Evolutionary conservation across 768 basidiomycete genomes (phyloP), one percentile per base, ranked within the genome.

Genomic region (Tulasnella sp.): DNA sequence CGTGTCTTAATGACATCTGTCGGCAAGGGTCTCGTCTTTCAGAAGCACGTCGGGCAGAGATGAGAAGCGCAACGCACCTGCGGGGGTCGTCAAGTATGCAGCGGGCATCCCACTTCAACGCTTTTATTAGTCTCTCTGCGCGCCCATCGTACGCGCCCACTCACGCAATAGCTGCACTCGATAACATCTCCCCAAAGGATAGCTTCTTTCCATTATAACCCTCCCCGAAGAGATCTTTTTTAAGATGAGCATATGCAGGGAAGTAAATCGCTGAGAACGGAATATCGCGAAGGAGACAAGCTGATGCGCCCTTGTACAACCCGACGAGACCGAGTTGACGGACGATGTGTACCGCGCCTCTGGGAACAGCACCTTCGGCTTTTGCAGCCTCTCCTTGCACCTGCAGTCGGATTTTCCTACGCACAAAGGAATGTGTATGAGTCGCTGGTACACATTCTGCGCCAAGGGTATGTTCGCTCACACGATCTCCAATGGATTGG

Each of bases 1-100:
- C 93, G 80, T 14, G 96, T 98, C 78, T 99, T 98, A 66, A 98
- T 87, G 60, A 98, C 96, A 70, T 99, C 94, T 86, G 68, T 63
- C 69, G 23, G 59, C 63, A 21, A 55, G 7, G 42, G 39, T 36
- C 12, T 37, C 21, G 62, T 59, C 17, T 27, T 39, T 50, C 32
- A 31, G 34, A 34, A 49, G 42, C 41, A 50, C 8, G 27, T 31
- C 25, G n/a, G 27, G n/a, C 27, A 25, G 34, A 2, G 2, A 43
- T 39, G 7, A 21, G 52, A 40, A 53, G 55, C 2, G 12, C 11
- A 31, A 62, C 74, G 65, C 62, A 87, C 88, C 88, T 64, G 86
- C 86, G 39, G 91, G 90, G 7, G 90, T 93, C 31, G 89, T 89
- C 61, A 94, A 72, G 70, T 92, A 93, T 36, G 92, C 91, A 41